phyloP scores from a whole-genome alignment of 352 stramenopile species.

The Halophytophthora batemanensis region DNA sequence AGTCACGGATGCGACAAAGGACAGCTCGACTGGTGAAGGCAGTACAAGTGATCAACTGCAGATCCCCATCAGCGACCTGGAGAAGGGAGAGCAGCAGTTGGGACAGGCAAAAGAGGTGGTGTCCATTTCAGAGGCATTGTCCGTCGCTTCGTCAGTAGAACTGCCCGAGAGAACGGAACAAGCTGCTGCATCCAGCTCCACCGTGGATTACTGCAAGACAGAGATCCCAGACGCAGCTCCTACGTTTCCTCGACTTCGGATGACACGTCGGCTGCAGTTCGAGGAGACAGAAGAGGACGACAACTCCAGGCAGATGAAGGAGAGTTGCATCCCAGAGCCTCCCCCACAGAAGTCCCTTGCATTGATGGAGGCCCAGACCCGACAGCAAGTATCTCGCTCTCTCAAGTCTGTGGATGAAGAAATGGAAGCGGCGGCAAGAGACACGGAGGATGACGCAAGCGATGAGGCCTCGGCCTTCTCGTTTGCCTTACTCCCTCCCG shows the following conservation, averaged over 20 bases:
- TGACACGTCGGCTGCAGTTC: slow-evolving; percentile 52
- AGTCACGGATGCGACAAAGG: not conserved
- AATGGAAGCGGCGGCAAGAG: not conserved
- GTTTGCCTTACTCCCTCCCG: not conserved
- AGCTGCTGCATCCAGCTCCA: no score
- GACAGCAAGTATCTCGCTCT: not conserved
- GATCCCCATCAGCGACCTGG: slow-evolving; percentile 17
- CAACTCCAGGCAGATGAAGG: not conserved
- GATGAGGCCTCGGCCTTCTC: not conserved
- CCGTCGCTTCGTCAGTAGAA: no score
- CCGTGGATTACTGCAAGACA: no score
- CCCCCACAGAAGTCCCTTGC: not conserved
- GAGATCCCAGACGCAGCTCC: slow-evolving; percentile 9
- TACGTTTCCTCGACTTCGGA: slow-evolving; percentile 15
- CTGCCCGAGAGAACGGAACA: no score
- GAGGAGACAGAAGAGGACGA: slow-evolving; percentile 11
- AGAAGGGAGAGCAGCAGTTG: slow-evolving; percentile 31
- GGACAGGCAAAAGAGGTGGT: slow-evolving; percentile 31
- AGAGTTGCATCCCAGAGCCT: slow-evolving; percentile 31
- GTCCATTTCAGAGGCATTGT: slow-evolving; percentile 14
- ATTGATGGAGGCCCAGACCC: not conserved
- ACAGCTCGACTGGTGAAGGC: not conserved
- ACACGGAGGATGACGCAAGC: not conserved
- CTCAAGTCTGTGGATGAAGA: not conserved
- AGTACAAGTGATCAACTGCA: not conserved